Base-by-base conservation (phyloP, 2,329 filamentous ascomycete genomes). In the Fusarium oligoseptatum region DNA sequence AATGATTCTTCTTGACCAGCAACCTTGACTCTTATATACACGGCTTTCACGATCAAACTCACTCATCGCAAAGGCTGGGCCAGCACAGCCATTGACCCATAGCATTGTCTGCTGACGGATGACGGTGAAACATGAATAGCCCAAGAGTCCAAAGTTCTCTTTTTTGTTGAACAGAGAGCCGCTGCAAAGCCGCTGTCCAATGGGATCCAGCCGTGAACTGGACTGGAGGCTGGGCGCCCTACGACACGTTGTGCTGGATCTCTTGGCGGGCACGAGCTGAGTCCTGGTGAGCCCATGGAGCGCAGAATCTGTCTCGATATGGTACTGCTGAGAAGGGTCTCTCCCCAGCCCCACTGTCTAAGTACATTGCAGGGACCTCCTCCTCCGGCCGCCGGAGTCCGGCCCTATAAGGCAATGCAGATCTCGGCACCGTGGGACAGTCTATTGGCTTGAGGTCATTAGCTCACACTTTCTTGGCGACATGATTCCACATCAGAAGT, bases 31-130 rank as follows among this genome's bases (percentile, higher is more conserved):
- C 45, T 50, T 50, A 50, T 50, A 50, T 50, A 50, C 24, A 11
- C 45, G 10, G 14, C 45, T 50, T 50, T 50, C 45, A 17, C 24
- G 14, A 50, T 50, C 24, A 27, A 50, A 1, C 45, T 50, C 22
- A 48, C 43, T 48, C 45, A 50, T 50, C 32, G 62, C 66, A 29
- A 36, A 43, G 52, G 43, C 57, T 55, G 63, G 65, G 32, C 61
- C 15, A 58, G 37, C 41, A 50, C 55, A 50, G 50, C 17, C 29
- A 24, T 57, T 55, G 10, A 58, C 50, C 48, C 48, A 45, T 36
- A 55, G 29, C 20, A 14, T 48, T 27, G 22, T 24, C 27, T 48
- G 43, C 43, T 48, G 43, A 48, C 43, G 43, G 43, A 22, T 45
- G 41, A 45, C 41, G 41, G 22, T 22, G 41, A 45, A 9, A 45